Conservation (phyloP, 2,329 filamentous ascomycete species). For the Talaromyces sp. region DNA sequence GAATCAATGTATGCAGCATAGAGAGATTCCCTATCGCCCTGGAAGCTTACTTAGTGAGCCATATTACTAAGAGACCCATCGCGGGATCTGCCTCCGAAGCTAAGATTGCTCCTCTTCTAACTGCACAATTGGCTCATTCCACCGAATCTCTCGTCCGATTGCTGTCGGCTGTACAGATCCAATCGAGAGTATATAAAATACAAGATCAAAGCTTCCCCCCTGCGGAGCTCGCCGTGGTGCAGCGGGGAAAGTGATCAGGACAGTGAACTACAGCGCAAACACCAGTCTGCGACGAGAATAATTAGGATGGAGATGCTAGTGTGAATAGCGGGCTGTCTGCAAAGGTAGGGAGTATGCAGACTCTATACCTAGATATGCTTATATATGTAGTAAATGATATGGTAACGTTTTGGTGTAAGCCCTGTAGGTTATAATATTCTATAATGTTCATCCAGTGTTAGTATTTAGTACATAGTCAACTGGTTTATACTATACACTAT, state of each 20-base stretch:
- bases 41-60: neutral
- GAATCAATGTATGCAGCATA: no score
- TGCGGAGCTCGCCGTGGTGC: slow-evolving; percentile 19
- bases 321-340: no score
- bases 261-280: slow-evolving; percentile 15
- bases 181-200: slow-evolving; percentile 6
- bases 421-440: no score
- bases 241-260: slow-evolving; percentile 4
- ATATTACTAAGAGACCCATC: neutral
- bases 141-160: slow-evolving; percentile 18
- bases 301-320: neutral
- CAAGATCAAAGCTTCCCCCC: neutral
- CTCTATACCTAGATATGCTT: no score
- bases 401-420: no score
- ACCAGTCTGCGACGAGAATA: slow-evolving; percentile 6
- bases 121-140: slow-evolving; percentile 17
- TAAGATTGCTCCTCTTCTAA: neutral
- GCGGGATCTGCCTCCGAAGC: neutral
- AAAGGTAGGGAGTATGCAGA: neutral
- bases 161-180: slow-evolving; percentile 13
- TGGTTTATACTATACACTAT: neutral
- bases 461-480: neutral
- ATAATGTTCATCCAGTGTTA: neutral
- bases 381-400: no score
- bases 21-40: neutral